These are phyloP conservation scores for Fomitopsis serialis DNA, from an alignment of 768 basidiomycete species.

Conservation along the genomic window DNA sequence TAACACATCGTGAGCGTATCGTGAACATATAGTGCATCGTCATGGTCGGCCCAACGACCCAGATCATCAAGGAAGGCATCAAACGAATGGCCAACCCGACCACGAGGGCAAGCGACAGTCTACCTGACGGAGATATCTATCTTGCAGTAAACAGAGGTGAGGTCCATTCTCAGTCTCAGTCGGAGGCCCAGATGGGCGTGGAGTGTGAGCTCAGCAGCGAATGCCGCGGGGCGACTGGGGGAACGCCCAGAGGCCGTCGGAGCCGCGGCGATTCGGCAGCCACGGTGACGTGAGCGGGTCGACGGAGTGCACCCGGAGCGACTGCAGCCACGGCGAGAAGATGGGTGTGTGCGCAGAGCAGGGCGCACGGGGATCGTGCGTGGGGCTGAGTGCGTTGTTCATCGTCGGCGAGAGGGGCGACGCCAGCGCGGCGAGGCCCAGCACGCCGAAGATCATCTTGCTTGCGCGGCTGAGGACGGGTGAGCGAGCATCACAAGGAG, in stretches of 20 bases:
- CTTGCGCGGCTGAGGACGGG: background rate
- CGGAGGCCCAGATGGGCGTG: too few species aligned
- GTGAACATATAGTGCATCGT: background rate
- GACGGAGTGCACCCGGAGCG: conserved; percentile 14
- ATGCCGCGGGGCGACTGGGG: conserved; percentile 13
- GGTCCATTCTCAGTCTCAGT: too few species aligned
- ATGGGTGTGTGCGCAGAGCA: conserved; percentile 14
- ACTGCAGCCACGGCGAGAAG: conserved; percentile 17
- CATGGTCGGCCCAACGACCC: background rate
- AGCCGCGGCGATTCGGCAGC: conserved; percentile 11
- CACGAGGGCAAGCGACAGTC: background rate
- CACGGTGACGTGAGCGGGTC: conserved; percentile 18
- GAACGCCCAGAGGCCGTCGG: conserved; percentile 13
- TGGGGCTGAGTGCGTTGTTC: conserved; percentile 5
- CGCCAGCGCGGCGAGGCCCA: conserved; percentile 15
- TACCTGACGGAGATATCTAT: background rate
- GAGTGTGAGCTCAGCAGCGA: conserved; percentile 1
- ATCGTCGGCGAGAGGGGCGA: conserved; percentile 12
- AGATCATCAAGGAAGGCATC: background rate
- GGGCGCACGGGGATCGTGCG: conserved; percentile 14
- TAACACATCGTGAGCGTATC: background rate
- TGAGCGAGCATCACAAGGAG: background rate
- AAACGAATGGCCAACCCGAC: background rate
- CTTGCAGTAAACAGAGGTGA: background rate
- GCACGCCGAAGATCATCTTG: conserved; percentile 15